Evolutionary conservation across 306 rosid genomes (phyloP).

Genomic region (Datisca glomerata): DNA sequence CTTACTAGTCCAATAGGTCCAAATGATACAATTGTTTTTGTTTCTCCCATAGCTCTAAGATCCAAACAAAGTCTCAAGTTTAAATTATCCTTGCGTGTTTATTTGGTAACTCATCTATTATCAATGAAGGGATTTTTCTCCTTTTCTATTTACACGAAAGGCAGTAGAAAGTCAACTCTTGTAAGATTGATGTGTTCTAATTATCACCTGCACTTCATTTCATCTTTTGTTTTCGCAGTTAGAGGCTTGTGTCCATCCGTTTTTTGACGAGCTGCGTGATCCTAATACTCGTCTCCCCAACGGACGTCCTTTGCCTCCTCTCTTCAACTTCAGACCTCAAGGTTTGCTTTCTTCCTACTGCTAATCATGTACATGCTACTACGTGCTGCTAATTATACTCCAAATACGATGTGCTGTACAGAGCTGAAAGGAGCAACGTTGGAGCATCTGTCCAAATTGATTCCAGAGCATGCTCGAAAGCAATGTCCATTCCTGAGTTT

Average conservation of each 20-base stretch:
- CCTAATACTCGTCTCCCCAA: conserved; percentile 45
- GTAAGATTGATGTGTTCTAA: no score
- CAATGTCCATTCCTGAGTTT: conserved; percentile 40
- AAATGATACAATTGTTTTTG: no score
- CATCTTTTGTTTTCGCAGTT: conserved; percentile 20
- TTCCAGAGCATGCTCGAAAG: conserved; percentile 54
- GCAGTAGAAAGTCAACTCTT: no score
- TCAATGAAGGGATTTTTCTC: no score
- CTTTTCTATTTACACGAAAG: no score
- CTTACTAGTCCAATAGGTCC: no score
- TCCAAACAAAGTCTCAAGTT: neutral
- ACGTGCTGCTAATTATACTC: neutral
- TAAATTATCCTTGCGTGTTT: neutral
- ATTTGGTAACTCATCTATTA: neutral
- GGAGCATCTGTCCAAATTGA: conserved; percentile 42
- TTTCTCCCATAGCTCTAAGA: no score
- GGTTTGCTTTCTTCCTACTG: conserved; percentile 19
- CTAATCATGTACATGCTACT: neutral
- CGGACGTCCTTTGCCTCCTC: conserved; percentile 54
- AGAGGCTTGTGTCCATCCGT: conserved; percentile 49
- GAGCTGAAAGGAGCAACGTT: conserved; percentile 52
- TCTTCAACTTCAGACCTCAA: conserved; percentile 61
- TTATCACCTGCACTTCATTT: neutral
- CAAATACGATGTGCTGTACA: conserved; percentile 7
- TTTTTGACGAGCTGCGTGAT: conserved; percentile 59